These are phyloP conservation scores for Pyrenochaeta sp. DNA, from an alignment of 2,329 filamentous ascomycete genomes.

Conservation along the genomic window DNA sequence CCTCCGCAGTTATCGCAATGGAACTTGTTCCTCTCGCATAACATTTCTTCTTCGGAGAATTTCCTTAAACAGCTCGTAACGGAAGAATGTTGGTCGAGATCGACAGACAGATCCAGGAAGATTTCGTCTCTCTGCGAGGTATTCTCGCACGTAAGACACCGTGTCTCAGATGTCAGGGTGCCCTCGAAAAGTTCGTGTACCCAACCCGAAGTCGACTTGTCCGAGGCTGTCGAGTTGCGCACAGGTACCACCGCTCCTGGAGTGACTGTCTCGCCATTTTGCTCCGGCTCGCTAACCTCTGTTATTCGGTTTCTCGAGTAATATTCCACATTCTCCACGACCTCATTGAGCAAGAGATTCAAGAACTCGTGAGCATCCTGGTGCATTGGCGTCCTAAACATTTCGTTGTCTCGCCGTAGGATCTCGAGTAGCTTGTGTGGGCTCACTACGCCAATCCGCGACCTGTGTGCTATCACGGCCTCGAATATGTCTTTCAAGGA, in stretches of 20 bases:
- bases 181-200: constrained; percentile 98
- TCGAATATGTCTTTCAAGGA: constrained; percentile 96
- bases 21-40: constrained; percentile 98
- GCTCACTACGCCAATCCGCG: constrained; percentile 87
- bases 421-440: constrained; percentile 94
- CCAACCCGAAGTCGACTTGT: constrained; percentile 66
- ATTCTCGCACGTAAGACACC: constrained; percentile 95
- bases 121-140: constrained; percentile 94
- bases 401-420: constrained; percentile 91
- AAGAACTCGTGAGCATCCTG: constrained; percentile 98
- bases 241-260: constrained; percentile 27
- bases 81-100: constrained; percentile 92
- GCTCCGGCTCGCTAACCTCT: constrained; percentile 39
- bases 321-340: constrained; percentile 92
- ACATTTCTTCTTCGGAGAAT: constrained; percentile 96
- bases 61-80: constrained; percentile 95
- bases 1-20: constrained; percentile 98
- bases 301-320: constrained; percentile 71
- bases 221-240: constrained; percentile 23
- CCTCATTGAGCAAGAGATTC: constrained; percentile 92
- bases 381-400: constrained; percentile 97
- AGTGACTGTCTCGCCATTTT: constrained; percentile 25
- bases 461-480: constrained; percentile 80
- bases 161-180: constrained; percentile 91
- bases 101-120: constrained; percentile 94